Evolutionary conservation across 108 stramenopile genomes (phyloP).

Genomic region (Skeletonema costatum): DNA sequence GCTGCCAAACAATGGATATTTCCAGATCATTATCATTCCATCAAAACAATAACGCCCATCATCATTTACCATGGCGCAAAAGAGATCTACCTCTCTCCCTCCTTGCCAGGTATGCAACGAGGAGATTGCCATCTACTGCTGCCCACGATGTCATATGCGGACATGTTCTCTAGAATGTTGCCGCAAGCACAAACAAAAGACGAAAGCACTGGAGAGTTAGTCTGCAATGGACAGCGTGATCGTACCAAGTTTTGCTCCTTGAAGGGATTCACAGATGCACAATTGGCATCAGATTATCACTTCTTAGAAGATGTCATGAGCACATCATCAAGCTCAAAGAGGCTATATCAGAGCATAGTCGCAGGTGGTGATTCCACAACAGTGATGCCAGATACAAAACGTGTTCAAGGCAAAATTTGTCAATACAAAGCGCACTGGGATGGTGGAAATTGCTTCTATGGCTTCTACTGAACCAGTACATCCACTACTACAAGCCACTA

Average conservation of each 20-base stretch:
- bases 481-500: conserved; percentile 31
- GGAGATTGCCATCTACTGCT: conserved; percentile 55
- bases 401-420: neutral
- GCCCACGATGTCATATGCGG: conserved; percentile 58
- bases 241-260: conserved; percentile 51
- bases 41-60: too few relatives aligned
- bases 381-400: neutral
- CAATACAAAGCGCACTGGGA: conserved; percentile 4
- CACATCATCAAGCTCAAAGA: conserved; percentile 46
- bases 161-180: conserved; percentile 74
- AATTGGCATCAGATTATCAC: conserved; percentile 69
- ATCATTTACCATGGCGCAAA: neutral
- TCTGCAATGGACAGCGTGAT: conserved; percentile 77
- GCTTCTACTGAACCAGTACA: conserved; percentile 10
- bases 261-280: conserved; percentile 55
- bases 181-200: conserved; percentile 41
- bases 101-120: conserved; percentile 58
- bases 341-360: conserved; percentile 42
- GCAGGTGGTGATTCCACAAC: conserved; percentile 4
- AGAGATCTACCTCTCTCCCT: conserved; percentile 1
- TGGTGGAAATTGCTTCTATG: conserved; percentile 1
- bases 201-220: neutral
- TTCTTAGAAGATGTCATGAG: conserved; percentile 78
- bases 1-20: too few relatives aligned
- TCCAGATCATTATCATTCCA: neutral